Evolutionary conservation across 176 grass and related monocot genomes (phyloP), one percentile per base, ranked within the genome.

Genomic region (Olyra latifolia): DNA sequence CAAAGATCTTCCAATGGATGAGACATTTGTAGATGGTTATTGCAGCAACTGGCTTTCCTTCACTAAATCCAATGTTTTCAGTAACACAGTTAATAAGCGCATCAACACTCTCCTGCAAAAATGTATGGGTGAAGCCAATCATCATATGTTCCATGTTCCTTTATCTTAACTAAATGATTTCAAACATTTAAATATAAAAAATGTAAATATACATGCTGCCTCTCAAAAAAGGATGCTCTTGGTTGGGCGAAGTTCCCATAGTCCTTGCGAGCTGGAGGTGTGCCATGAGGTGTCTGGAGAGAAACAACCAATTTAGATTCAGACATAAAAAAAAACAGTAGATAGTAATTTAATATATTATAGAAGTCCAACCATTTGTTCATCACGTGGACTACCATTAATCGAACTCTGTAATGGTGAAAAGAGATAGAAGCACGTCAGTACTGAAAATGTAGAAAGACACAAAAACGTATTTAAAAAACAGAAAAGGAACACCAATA

Each of bases 21-120:
- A 98, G 90, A 87, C 90, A 98, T 75, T 98, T 91, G 64, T 98
- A 98, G 67, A 98, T 91, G 48, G 90, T 91, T 40, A 98, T 69
- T 75, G 90, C 95, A 91, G 92, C 90, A 53, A 93, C 40, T n/a
- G 95, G 88, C 8, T 95, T 98, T 87, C 86, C 95, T 83, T 85
- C 74, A 83, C 76, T 92, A 55, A 95, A 86, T 52, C 90, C 95
- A 92, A 94, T 77, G 71, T 90, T 93, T 39, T 86, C 85, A 68
- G 74, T 83, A 64, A 91, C 86, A 88, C 88, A 98, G 72, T 89
- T 87, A 68, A 98, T 82, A 73, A 98, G 90, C 59, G 86, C 75
- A 82, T 98, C 90, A 75, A 95, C 61, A 81, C 75, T 88, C 84
- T 98, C 95, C 95, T 98, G 88, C 70, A 56, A 52, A 84, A 71